These are phyloP conservation scores for Colletotrichum sp. DNA, from an alignment of 2,329 filamentous ascomycete genomes.

Conservation along the genomic window DNA sequence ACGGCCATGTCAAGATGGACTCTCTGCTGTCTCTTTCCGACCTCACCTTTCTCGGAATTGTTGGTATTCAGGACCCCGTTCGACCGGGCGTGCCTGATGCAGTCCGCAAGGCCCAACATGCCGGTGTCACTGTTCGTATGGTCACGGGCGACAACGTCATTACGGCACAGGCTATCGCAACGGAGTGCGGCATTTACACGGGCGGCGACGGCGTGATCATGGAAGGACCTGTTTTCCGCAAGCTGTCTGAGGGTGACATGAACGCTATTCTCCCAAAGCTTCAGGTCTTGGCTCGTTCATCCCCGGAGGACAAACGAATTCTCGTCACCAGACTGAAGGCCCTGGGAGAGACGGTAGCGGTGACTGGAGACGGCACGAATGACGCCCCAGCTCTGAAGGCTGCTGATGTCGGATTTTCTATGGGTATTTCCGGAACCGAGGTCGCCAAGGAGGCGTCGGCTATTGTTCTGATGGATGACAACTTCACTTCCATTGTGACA, in stretches of 20 bases:
- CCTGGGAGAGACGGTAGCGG: constrained; percentile 63
- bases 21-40: constrained; percentile 61
- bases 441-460: constrained; percentile 72
- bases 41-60: constrained; percentile 75
- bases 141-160: constrained; percentile 72
- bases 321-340: constrained; percentile 58
- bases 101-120: constrained; percentile 66
- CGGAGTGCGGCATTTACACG: constrained; percentile 68
- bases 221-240: constrained; percentile 68
- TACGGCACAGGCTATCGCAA: constrained; percentile 70
- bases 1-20: constrained; percentile 57
- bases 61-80: constrained; percentile 75
- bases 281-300: constrained; percentile 61
- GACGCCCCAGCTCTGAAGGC: constrained; percentile 70
- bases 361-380: constrained; percentile 72
- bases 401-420: constrained; percentile 71
- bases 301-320: constrained; percentile 64
- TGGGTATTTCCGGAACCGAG: constrained; percentile 71
- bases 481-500: constrained; percentile 70
- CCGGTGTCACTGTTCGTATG: constrained; percentile 75
- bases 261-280: constrained; percentile 54
- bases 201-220: constrained; percentile 64
- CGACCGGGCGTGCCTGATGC: constrained; percentile 68
- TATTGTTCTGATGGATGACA: constrained; percentile 71
- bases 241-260: constrained; percentile 57